phyloP scores from a whole-genome alignment of 2,329 filamentous ascomycete species.

The Pseudocercospora eumusae region DNA sequence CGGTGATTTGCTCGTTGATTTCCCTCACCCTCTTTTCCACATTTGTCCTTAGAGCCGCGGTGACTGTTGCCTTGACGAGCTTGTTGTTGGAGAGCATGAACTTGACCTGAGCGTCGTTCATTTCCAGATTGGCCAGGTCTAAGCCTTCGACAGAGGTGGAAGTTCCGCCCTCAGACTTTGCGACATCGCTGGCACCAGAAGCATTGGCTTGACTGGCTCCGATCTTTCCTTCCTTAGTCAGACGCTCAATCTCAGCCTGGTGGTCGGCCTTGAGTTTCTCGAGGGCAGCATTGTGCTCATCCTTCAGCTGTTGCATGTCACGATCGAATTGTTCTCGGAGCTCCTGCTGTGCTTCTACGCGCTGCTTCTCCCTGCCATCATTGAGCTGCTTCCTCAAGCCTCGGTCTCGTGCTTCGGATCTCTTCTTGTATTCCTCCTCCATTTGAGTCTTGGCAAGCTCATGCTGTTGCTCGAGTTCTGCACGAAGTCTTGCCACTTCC shows the following conservation, averaged over 20 bases:
- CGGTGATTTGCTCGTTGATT: constrained; percentile 38
- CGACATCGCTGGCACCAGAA: constrained; percentile 39
- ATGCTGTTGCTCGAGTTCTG: constrained; percentile 43
- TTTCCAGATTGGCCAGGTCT: constrained; percentile 36
- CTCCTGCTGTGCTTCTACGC: constrained; percentile 43
- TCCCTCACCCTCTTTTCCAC: constrained; percentile 46
- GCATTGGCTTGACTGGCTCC: constrained; percentile 42
- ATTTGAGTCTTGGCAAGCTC: constrained; percentile 46
- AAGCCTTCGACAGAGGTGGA: constrained; percentile 28
- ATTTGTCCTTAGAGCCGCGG: constrained; percentile 50
- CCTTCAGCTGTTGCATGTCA: constrained; percentile 52
- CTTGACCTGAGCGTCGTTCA: constrained; percentile 54
- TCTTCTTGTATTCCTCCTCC: constrained; percentile 54
- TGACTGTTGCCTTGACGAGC: constrained; percentile 55
- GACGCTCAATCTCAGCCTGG: constrained; percentile 41
- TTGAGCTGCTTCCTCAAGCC: constrained; percentile 67
- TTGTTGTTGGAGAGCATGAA: constrained; percentile 54
- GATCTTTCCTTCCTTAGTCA: constrained; percentile 40
- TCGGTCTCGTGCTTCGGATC: constrained; percentile 68
- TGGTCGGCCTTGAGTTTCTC: constrained; percentile 43
- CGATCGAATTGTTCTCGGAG: constrained; percentile 48
- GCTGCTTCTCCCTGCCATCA: constrained; percentile 44
- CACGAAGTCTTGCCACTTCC: constrained; percentile 43
- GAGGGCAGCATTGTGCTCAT: constrained; percentile 50
- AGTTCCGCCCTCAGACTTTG: constrained; percentile 38